Percentiles rank a stretch among this genome's conserved stretches.
Conservation (phyloP, 371 early-diverging fungal species). For the Actinomucor elegans region DNA sequence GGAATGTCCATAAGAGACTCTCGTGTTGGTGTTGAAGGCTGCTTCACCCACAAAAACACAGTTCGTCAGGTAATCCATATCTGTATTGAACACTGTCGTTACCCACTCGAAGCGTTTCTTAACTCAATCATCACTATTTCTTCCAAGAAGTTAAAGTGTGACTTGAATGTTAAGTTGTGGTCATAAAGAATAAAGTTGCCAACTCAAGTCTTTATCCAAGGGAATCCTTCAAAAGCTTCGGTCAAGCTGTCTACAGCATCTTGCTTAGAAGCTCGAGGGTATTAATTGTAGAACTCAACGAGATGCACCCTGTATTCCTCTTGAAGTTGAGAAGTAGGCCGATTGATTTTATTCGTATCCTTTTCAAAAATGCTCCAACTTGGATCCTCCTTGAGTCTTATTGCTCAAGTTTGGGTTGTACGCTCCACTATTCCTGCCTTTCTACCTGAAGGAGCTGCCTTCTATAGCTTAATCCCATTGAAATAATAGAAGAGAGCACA, state of each 20-base stretch:
- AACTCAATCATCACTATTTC: constrained; percentile 3
- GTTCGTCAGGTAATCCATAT: constrained; percentile 14
- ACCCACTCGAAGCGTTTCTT: background rate
- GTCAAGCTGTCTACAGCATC: constrained; percentile 9
- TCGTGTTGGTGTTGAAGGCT: constrained; percentile 16
- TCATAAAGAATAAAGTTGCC: constrained; percentile 9
- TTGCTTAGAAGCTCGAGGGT: constrained; percentile 1
- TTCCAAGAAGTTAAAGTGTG: background rate
- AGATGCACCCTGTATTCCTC: constrained; percentile 8
- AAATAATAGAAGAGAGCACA: constrained; percentile 10
- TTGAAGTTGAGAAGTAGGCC: constrained; percentile 9
- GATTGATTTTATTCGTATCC: constrained; percentile 10
- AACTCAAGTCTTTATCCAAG: background rate
- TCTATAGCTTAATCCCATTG: constrained; percentile 6
- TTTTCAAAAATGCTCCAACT: constrained; percentile 17
- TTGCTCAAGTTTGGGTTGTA: constrained; percentile 9
- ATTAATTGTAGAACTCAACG: constrained; percentile 6
- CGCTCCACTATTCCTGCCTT: background rate
- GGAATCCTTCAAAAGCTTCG: constrained; percentile 4
- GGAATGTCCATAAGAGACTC: constrained; percentile 10
- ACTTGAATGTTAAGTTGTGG: constrained; percentile 6
- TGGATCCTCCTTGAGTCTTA: constrained; percentile 11
- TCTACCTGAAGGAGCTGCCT: too few species aligned
- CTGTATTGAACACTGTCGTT: background rate
- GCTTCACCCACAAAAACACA: constrained; percentile 19